These are phyloP conservation scores for Magnolia officinalis DNA, from an alignment of 164 flowering plant species.

Conservation along the genomic window DNA sequence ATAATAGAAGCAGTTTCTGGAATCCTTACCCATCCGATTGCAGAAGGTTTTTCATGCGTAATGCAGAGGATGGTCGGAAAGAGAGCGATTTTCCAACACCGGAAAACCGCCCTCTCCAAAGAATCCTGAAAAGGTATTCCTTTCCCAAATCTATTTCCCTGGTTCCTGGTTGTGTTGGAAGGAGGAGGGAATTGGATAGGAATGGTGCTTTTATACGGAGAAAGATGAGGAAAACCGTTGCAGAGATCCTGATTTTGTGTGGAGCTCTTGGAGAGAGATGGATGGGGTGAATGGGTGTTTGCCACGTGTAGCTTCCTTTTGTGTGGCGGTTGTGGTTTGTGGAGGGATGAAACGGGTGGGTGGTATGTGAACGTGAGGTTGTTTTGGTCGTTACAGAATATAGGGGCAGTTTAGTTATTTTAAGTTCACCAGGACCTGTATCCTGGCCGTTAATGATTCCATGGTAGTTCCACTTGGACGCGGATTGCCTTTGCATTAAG, in stretches of 20 bases:
- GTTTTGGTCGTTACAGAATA: background rate
- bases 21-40: background rate
- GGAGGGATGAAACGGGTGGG: background rate
- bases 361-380: background rate
- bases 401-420: background rate
- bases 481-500: background rate
- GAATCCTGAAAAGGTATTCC: background rate
- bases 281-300: background rate
- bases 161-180: too few species aligned
- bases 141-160: background rate
- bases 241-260: too few species aligned
- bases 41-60: background rate
- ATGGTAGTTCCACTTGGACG: background rate
- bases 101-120: conserved; percentile 23
- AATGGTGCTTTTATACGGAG: background rate
- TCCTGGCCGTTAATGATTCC: background rate
- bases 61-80: background rate
- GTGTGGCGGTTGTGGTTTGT: background rate
- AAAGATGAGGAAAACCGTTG: background rate
- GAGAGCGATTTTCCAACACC: conserved; percentile 21
- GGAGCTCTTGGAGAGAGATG: background rate
- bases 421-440: background rate
- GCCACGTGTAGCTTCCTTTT: background rate
- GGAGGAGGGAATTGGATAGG: background rate
- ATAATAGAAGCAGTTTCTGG: background rate